Base-by-base conservation (phyloP, 164 flowering plant species). In the Piper betle region DNA sequence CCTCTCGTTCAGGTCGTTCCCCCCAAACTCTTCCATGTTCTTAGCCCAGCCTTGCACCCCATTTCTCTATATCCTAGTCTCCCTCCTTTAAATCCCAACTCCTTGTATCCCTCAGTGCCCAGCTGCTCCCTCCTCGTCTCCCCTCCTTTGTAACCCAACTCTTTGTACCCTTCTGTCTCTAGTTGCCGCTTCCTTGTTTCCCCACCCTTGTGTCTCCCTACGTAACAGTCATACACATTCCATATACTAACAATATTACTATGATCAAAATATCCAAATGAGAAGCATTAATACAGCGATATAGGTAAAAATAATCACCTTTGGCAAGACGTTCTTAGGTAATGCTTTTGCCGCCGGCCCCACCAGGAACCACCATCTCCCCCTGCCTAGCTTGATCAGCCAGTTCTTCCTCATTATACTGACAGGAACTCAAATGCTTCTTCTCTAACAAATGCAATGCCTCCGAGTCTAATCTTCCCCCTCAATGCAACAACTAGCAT, bases 241-340 rank as follows among this genome's bases (percentile, higher is more conserved):
- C 52, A 37, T 2, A 20, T 33, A 39, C 57, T 46, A 1, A 1
- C 63, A 18, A 43, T 66, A 4, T 19, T 39, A n/a, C 5, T 5
- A 59, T 38, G 43, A 9, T 9, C 4, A 41, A 41, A 41, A 4
- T 4, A 41, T 4, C 4, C 43, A 41, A 41, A 4, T 4, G 43
- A 41, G 9, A 41, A 4, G 9, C 43, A 41, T 8, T 43, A 10
- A 43, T 8, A 43, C 12, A 10, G 50, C 4, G 8, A 6, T 41
- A 41, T 4, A 41, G 43, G 43, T 41, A 41, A 37, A 38, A 41
- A 39, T 52, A 2, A 17, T 17, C 38, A 81, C 97, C 97, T 76
- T 87, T 86, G 42, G 91, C 88, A 0, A 91, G 85, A 64, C 79
- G 86, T 52, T 84, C 84, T 55, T 87, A 93, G 43, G 97, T 95